These are phyloP conservation scores for Colletotrichum sp. DNA, from an alignment of 2,329 filamentous ascomycete species.

Conservation along the genomic window DNA sequence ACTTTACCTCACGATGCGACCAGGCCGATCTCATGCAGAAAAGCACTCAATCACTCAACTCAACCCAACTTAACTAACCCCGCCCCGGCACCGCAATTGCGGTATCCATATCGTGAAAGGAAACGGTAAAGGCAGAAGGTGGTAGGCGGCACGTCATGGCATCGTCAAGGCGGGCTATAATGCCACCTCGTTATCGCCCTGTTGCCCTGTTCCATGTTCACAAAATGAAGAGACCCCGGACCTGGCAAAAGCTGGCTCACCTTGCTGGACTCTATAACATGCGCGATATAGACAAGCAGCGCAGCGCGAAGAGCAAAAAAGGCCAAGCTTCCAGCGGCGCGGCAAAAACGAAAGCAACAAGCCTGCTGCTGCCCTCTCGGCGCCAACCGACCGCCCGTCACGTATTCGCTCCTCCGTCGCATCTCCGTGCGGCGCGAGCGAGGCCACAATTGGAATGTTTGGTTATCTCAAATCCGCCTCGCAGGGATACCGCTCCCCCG, in stretches of 20 bases:
- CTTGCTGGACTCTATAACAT: not conserved
- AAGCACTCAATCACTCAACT: not conserved
- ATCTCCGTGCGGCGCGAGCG: not conserved
- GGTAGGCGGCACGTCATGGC: slow-evolving; percentile 12
- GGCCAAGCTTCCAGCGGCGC: not conserved
- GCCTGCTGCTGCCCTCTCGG: not conserved
- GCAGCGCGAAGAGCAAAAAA: not conserved
- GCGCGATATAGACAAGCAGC: not conserved
- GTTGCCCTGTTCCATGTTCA: not conserved
- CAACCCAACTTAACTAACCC: not conserved
- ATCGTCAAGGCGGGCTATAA: slow-evolving; percentile 5
- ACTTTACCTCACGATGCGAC: not conserved
- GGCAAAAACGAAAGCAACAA: not conserved
- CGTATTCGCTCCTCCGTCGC: not conserved
- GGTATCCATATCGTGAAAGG: not conserved
- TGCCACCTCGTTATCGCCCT: not conserved
- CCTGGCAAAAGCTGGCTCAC: not conserved
- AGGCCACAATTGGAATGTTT: not conserved
- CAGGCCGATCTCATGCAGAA: not conserved
- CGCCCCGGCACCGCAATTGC: not conserved
- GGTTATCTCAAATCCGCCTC: not conserved
- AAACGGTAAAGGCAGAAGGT: not conserved
- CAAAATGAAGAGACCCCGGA: not conserved
- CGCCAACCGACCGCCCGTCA: not conserved
- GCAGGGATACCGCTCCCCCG: slow-evolving; percentile 1